Evolutionary conservation across 805 yeast species (phyloP).

Genomic region (Ogataea paradorogensis): DNA sequence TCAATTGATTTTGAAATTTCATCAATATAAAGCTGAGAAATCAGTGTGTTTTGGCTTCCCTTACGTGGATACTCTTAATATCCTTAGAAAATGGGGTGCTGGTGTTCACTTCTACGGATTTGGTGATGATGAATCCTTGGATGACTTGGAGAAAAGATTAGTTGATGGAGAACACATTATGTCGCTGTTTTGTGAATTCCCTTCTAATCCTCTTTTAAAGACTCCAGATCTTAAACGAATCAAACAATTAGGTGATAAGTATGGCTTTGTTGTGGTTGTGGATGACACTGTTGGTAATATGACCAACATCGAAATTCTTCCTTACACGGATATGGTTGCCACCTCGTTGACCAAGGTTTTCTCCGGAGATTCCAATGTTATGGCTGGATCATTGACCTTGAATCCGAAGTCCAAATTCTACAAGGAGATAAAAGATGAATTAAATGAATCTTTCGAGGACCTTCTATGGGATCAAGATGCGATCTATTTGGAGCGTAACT

Average conservation of each 20-base stretch:
- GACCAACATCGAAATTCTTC: slow-evolving; percentile 74
- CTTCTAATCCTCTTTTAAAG: slow-evolving; percentile 88
- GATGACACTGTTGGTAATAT: slow-evolving; percentile 96
- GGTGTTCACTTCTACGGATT: slow-evolving; percentile 84
- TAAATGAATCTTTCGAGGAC: slow-evolving; percentile 62
- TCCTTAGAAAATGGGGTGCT: slow-evolving; percentile 85
- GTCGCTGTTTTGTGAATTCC: slow-evolving; percentile 87
- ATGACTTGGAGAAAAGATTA: slow-evolving; percentile 60
- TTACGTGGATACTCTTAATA: slow-evolving; percentile 86
- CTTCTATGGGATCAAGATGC: slow-evolving; percentile 93
- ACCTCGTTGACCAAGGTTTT: slow-evolving; percentile 89
- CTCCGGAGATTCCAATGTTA: slow-evolving; percentile 91
- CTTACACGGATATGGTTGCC: slow-evolving; percentile 82
- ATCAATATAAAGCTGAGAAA: slow-evolving; percentile 39
- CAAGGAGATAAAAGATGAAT: slow-evolving; percentile 45
- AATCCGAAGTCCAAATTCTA: slow-evolving; percentile 62
- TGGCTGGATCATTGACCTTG: slow-evolving; percentile 86
- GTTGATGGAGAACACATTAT: slow-evolving; percentile 64
- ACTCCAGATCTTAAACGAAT: slow-evolving; percentile 75
- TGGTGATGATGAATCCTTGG: slow-evolving; percentile 72
- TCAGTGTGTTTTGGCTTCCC: slow-evolving; percentile 96
- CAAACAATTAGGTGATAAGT: slow-evolving; percentile 62
- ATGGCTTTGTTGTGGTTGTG: slow-evolving; percentile 73
- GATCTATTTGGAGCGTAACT: slow-evolving; percentile 84
- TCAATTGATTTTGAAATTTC: slow-evolving; percentile 31